Conservation (phyloP, 1,139 yeast species). For the Yamadazyma buinensis region DNA sequence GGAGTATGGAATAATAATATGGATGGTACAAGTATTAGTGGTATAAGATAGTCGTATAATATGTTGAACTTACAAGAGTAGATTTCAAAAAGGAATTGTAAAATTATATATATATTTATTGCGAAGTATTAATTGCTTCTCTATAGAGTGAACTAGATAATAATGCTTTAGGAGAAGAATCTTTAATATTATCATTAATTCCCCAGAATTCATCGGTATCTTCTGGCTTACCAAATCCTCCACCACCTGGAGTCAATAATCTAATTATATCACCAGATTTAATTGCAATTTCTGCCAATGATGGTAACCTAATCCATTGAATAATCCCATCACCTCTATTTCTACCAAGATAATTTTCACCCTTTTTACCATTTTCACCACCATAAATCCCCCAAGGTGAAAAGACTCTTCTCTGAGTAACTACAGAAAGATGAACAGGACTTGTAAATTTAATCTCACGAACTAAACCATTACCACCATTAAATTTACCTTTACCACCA, state of each 20-base stretch:
- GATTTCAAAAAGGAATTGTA: too few relatives aligned
- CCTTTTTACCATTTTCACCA: slow-evolving; percentile 49
- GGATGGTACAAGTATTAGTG: too few relatives aligned
- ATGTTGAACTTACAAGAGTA: too few relatives aligned
- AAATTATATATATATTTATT: slow-evolving; percentile 11
- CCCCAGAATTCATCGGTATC: slow-evolving; percentile 18
- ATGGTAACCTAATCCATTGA: slow-evolving; percentile 20
- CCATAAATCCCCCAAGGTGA: slow-evolving; percentile 22
- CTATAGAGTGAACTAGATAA: slow-evolving; percentile 26
- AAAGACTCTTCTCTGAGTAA: slow-evolving; percentile 21
- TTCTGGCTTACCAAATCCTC: slow-evolving; percentile 41
- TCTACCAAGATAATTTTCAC: slow-evolving; percentile 54
- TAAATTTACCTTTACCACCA: slow-evolving; percentile 32
- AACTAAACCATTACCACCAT: slow-evolving; percentile 30
- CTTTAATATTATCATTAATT: slow-evolving; percentile 3
- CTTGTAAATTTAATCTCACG: slow-evolving; percentile 19
- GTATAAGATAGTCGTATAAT: too few relatives aligned
- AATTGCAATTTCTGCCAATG: slow-evolving; percentile 19
- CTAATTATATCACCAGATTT: slow-evolving; percentile 40
- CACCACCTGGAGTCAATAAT: slow-evolving; percentile 53
- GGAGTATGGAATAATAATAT: too few relatives aligned
- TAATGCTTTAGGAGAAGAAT: slow-evolving; percentile 1
- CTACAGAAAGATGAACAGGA: slow-evolving; percentile 18
- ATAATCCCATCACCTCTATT: slow-evolving; percentile 19
- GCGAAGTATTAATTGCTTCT: slow-evolving; percentile 24